Evolutionary conservation across 2,329 filamentous ascomycete species (phyloP), one percentile per base, ranked within the genome.

Genomic region (Fusarium vanettenii): DNA sequence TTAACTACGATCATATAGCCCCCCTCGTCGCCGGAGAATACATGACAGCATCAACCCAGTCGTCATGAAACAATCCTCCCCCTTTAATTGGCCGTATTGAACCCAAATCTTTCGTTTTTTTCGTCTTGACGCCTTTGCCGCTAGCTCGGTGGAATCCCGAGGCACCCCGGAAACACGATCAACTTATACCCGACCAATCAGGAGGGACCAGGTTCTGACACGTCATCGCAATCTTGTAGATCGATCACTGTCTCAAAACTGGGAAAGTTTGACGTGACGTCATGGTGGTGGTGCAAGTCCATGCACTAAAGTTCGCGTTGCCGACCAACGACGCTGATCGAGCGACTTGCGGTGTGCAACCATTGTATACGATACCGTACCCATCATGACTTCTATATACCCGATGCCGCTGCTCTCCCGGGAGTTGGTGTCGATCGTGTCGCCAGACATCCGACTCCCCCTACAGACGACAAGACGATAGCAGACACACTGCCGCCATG

Each of bases 351-450:
- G 50, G 50, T 55, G 50, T 55, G 50, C 27, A 31, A 13, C 50
- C 50, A 55, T 55, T 18, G 27, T 31, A 18, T 31, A 50, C 45
- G 45, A 43, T 43, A 25, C 20, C 20, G 7, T 52, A 52, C 27
- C 48, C 50, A 55, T 55, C 50, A 55, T 55, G 50, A 55, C 50
- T 55, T 31, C 50, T 55, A 55, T 55, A 55, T 55, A 55, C 50
- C 6, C 27, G 50, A 55, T 31, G 18, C 27, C 18, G 50, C 50
- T 55, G 27, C 50, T 55, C 50, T 55, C 50, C 50, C 50, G 50
- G 31, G 50, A 14, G 18, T 55, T n/a, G 25, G 29, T 18, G 48
- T 20, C 27, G 50, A 52, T 55, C 50, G 27, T 31, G 18, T 55
- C 50, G 50, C 50, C 27, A 52, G 48, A 52, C 18, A 52, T 52